Evolutionary conservation across 2,329 filamentous ascomycete species (phyloP).

Genomic region (Aspergillus latus): DNA sequence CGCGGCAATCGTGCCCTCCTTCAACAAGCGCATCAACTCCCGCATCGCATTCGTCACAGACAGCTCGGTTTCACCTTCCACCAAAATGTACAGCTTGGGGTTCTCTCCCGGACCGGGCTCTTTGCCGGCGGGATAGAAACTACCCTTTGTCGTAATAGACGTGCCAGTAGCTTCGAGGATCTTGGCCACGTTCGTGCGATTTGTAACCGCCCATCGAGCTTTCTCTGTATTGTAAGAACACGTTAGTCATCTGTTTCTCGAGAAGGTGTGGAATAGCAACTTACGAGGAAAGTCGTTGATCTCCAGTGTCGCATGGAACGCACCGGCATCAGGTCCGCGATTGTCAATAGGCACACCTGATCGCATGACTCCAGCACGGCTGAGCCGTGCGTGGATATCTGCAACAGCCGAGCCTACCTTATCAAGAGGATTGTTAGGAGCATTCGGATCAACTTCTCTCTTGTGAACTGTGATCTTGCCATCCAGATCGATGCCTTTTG

Average conservation of each 20-base stretch:
- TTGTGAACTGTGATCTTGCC: constrained; percentile 72
- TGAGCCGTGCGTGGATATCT: constrained; percentile 86
- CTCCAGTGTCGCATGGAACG: constrained; percentile 93
- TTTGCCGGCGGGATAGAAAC: constrained; percentile 80
- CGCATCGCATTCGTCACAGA: constrained; percentile 87
- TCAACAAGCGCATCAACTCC: constrained; percentile 82
- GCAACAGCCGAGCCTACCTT: constrained; percentile 88
- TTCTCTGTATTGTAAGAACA: constrained; percentile 59
- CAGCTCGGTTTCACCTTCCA: constrained; percentile 94
- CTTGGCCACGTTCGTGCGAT: constrained; percentile 96
- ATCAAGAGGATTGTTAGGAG: constrained; percentile 68
- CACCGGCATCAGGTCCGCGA: constrained; percentile 93
- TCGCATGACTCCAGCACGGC: constrained; percentile 83
- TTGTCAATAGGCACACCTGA: constrained; percentile 96
- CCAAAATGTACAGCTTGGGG: constrained; percentile 96
- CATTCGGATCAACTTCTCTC: constrained; percentile 58
- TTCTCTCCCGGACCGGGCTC: constrained; percentile 71
- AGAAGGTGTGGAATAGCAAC: constrained; percentile 24
- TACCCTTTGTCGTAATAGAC: constrained; percentile 96
- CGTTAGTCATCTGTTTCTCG: constrained; percentile 9
- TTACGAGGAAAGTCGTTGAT: constrained; percentile 96
- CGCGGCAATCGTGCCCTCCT: constrained; percentile 86
- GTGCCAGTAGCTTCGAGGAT: constrained; percentile 93
- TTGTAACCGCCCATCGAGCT: constrained; percentile 97
- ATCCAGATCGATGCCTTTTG: constrained; percentile 61